phyloP scores from a whole-genome alignment of 75 land plant species.

The Picea sitchensis region DNA sequence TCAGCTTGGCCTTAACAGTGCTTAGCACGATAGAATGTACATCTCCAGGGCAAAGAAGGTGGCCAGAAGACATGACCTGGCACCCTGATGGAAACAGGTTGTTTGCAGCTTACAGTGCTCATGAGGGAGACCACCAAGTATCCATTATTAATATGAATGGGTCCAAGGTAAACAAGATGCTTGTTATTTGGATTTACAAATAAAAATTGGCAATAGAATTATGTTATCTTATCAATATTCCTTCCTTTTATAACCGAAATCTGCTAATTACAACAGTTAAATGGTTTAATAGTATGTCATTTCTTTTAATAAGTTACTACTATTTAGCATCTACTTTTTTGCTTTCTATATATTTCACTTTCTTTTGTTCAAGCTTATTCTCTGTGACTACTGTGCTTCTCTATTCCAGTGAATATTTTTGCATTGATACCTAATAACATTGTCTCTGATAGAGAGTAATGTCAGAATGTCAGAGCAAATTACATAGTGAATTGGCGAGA shows the following conservation, averaged over 20 bases:
- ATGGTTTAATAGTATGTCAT: not conserved
- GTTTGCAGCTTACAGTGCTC: slow-evolving; percentile 23
- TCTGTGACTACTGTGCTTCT: not conserved
- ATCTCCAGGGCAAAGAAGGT: slow-evolving; percentile 22
- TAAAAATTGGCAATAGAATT: not conserved
- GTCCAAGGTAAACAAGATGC: not conserved
- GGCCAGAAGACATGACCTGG: slow-evolving; percentile 28
- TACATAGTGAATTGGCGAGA: too few relatives aligned
- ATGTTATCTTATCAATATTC: not conserved
- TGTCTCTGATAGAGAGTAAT: not conserved
- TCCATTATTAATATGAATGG: slow-evolving; percentile 12
- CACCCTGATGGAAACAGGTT: slow-evolving; percentile 21
- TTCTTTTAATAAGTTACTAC: not conserved
- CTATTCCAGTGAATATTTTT: not conserved
- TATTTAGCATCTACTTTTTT: not conserved
- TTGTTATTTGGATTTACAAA: not conserved
- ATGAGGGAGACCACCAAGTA: slow-evolving; percentile 24
- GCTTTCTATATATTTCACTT: not conserved
- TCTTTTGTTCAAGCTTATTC: not conserved
- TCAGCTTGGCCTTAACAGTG: slow-evolving; percentile 4
- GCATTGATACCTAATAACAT: not conserved
- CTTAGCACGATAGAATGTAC: slow-evolving; percentile 10
- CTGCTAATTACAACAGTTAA: not conserved
- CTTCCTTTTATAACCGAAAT: not conserved
- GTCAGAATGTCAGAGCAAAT: not conserved